Evolutionary conservation across 495 filamentous ascomycete species (phyloP).

Genomic region (Aspergillus ostianus): DNA sequence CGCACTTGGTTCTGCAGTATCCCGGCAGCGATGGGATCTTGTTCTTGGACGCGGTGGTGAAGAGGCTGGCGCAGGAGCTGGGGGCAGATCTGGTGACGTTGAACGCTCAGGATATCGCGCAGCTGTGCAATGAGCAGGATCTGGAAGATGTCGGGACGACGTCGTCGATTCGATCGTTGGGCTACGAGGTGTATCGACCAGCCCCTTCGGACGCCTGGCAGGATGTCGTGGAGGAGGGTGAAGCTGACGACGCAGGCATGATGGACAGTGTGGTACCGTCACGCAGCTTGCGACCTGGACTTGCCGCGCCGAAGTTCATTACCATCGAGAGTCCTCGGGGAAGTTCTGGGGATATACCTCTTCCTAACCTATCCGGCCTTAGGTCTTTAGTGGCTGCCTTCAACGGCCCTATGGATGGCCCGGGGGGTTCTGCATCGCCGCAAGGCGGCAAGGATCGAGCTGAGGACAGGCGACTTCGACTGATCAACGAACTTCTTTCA

Average conservation of each 20-base stretch:
- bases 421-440: slow-evolving; percentile 17
- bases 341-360: slow-evolving; percentile 31
- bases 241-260: slow-evolving; percentile 42
- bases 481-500: slow-evolving; percentile 38
- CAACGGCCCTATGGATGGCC: slow-evolving; percentile 30
- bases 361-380: slow-evolving; percentile 36
- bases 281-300: slow-evolving; percentile 21
- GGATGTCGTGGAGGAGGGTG: slow-evolving; percentile 40
- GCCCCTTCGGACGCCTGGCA: slow-evolving; percentile 25
- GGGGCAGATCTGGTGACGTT: slow-evolving; percentile 76
- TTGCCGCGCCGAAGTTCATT: slow-evolving; percentile 35
- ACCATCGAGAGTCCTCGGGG: slow-evolving; percentile 37
- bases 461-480: slow-evolving; percentile 35
- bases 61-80: slow-evolving; percentile 55
- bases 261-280: slow-evolving; percentile 26
- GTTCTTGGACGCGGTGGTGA: slow-evolving; percentile 58
- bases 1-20: slow-evolving; percentile 65
- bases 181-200: slow-evolving; percentile 59
- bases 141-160: slow-evolving; percentile 37
- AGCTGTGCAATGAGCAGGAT: slow-evolving; percentile 74
- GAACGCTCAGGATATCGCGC: slow-evolving; percentile 75
- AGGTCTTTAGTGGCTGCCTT: slow-evolving; percentile 40
- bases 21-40: slow-evolving; percentile 56
- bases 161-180: slow-evolving; percentile 54
- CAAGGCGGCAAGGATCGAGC: slow-evolving; percentile 16